Percentiles rank a stretch among this genome's conserved stretches.
Evolutionary conservation across 1,284 basidiomycete genomes (phyloP).

Genomic region (Peniophora sp.): DNA sequence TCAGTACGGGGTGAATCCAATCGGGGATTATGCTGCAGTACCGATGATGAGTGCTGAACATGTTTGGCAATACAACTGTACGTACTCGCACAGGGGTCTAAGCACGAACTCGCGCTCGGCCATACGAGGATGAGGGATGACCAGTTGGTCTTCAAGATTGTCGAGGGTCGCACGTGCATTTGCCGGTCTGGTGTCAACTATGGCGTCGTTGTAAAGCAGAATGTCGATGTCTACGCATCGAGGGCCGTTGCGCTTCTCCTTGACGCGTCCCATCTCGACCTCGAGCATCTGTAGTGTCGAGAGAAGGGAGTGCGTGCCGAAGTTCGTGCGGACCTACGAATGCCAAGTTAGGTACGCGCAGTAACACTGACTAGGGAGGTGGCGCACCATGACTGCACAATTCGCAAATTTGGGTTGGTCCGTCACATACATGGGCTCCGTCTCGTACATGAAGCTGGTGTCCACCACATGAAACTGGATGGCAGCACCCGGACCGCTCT

Average conservation of each 20-base stretch:
- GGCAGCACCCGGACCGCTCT: conserved; percentile 22
- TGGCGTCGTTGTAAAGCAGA: conserved; percentile 64
- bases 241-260: conserved; percentile 81
- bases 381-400: conserved; percentile 77
- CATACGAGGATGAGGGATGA: conserved; percentile 80
- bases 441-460: conserved; percentile 93
- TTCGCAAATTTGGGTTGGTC: conserved; percentile 91
- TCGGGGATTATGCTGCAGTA: conserved; percentile 59
- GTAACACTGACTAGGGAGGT: conserved; percentile 1
- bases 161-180: conserved; percentile 33
- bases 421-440: conserved; percentile 90
- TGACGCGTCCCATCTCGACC: conserved; percentile 68
- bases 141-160: conserved; percentile 55
- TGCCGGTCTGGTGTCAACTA: conserved; percentile 51
- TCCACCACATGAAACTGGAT: conserved; percentile 41
- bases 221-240: conserved; percentile 91
- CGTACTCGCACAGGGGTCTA: conserved; percentile 81
- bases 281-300: conserved; percentile 73
- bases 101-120: conserved; percentile 89
- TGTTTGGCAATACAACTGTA: conserved; percentile 7
- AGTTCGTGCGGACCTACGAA: conserved; percentile 63
- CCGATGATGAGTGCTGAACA: not conserved
- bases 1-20: conserved; percentile 53
- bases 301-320: conserved; percentile 61
- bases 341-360: not conserved